A percentile compares a stretch with the other conserved stretches of the same genome.
phyloP scores from a whole-genome alignment of 177 flowering plant species.

The Telopea speciosissima region DNA sequence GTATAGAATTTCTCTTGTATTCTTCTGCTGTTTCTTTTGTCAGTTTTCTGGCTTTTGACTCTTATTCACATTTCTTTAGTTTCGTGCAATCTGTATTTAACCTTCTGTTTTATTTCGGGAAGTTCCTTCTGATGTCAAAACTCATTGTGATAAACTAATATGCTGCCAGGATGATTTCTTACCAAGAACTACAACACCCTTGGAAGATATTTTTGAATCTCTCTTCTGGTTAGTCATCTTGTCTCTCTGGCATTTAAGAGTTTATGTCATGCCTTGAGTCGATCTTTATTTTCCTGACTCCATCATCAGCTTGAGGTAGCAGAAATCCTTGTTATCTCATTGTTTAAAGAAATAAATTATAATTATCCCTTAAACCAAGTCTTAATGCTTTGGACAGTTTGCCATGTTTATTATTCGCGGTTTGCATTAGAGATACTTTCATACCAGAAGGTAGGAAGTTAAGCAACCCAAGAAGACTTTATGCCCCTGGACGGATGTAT shows the following conservation, averaged over 20 bases:
- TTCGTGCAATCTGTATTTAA: neutral
- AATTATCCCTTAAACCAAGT: conserved; percentile 44
- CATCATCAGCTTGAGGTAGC: neutral
- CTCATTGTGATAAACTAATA: conserved; percentile 2
- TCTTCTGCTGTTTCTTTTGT: neutral
- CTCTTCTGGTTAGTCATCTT: conserved; percentile 60
- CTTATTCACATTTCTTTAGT: neutral
- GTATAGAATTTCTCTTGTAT: neutral
- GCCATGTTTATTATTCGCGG: conserved; percentile 76
- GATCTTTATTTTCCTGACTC: conserved; percentile 1
- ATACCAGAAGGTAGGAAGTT: conserved; percentile 83
- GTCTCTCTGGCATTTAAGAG: neutral
- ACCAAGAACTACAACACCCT: conserved; percentile 86
- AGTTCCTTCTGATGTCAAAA: neutral
- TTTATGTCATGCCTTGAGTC: neutral
- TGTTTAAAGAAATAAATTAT: conserved; percentile 18
- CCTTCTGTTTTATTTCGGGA: neutral
- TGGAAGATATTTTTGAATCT: conserved; percentile 83
- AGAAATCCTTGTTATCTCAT: neutral
- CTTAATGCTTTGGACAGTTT: conserved; percentile 78
- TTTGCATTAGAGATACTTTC: conserved; percentile 92
- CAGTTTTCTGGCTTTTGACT: neutral
- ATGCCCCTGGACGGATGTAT: conserved; percentile 92
- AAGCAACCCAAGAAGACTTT: conserved; percentile 82
- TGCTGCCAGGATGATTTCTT: conserved; percentile 81